Evolutionary conservation across 371 early-diverging fungal genomes (phyloP).

Genomic region (Apophysomyces elegans): DNA sequence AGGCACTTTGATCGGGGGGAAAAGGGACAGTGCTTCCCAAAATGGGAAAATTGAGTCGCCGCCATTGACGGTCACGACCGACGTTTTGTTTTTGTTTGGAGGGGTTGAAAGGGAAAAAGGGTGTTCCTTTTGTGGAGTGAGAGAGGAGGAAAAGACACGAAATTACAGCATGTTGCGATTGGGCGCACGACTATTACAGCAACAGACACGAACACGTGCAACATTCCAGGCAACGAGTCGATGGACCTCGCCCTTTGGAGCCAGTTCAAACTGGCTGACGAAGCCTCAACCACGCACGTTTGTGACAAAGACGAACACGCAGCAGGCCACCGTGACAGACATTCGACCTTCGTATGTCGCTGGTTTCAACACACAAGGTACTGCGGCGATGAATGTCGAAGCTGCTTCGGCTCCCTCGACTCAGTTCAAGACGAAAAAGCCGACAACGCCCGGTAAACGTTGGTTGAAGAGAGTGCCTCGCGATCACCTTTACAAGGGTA

Average conservation of each 20-base stretch:
- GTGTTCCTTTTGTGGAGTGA: background rate
- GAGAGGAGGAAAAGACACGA: too few species aligned
- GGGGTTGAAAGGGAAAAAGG: background rate
- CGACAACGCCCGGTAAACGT: constrained; percentile 88
- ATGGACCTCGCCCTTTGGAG: background rate
- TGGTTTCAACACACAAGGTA: constrained; percentile 54
- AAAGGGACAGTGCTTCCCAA: background rate
- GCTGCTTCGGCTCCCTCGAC: constrained; percentile 38
- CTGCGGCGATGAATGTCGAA: constrained; percentile 25
- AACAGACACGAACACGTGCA: background rate
- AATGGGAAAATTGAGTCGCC: background rate
- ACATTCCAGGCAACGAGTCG: background rate
- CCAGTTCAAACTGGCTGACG: background rate
- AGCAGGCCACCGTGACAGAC: background rate
- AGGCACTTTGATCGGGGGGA: too few species aligned
- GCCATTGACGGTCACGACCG: constrained; percentile 1
- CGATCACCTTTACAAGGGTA: constrained; percentile 92
- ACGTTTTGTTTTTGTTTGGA: constrained; percentile 12
- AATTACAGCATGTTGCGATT: constrained; percentile 11
- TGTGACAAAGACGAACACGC: background rate
- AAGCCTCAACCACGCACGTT: background rate
- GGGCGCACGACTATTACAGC: constrained; percentile 9
- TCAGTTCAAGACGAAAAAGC: constrained; percentile 92
- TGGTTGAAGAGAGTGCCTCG: constrained; percentile 87
- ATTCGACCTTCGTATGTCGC: constrained; percentile 24